Evolutionary conservation across 805 yeast genomes (phyloP).

Genomic region (Candida ipomoeae): DNA sequence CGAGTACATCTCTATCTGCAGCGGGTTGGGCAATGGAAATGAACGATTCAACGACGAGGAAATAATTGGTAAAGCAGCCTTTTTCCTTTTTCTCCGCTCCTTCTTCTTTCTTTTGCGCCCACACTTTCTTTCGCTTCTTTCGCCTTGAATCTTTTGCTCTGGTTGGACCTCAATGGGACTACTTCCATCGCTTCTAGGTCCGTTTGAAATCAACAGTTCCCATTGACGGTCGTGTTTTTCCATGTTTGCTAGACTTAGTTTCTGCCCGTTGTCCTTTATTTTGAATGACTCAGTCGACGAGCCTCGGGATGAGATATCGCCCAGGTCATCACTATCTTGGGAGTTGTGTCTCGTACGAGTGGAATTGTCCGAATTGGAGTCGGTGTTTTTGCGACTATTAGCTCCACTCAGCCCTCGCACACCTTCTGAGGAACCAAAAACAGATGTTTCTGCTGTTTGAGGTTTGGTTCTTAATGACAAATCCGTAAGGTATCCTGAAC

Average conservation of each 20-base stretch:
- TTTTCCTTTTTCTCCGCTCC: slow-evolving; percentile 3
- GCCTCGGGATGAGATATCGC: neutral
- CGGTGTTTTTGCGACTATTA: slow-evolving; percentile 6
- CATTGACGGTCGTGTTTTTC: slow-evolving; percentile 18
- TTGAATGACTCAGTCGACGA: slow-evolving; percentile 1
- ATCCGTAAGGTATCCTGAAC: slow-evolving; percentile 14
- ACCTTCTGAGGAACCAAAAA: slow-evolving; percentile 8
- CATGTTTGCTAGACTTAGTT: slow-evolving; percentile 18
- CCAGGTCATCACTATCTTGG: neutral
- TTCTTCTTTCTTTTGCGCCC: slow-evolving; percentile 1
- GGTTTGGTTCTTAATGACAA: slow-evolving; percentile 12
- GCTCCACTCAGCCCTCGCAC: slow-evolving; percentile 7
- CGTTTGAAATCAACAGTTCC: slow-evolving; percentile 9
- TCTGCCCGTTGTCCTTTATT: slow-evolving; percentile 7
- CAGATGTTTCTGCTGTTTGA: slow-evolving; percentile 11
- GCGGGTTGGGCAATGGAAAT: slow-evolving; percentile 19
- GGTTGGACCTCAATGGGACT: neutral
- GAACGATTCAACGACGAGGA: slow-evolving; percentile 14
- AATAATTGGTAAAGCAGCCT: slow-evolving; percentile 11
- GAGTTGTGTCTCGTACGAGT: neutral
- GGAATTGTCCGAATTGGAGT: neutral
- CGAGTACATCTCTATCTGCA: slow-evolving; percentile 17
- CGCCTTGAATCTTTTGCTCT: neutral
- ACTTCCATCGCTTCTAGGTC: neutral
- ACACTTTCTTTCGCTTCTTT: neutral